Evolutionary conservation across 345 rosid species (phyloP).

Genomic region (Lepidium didymum): DNA sequence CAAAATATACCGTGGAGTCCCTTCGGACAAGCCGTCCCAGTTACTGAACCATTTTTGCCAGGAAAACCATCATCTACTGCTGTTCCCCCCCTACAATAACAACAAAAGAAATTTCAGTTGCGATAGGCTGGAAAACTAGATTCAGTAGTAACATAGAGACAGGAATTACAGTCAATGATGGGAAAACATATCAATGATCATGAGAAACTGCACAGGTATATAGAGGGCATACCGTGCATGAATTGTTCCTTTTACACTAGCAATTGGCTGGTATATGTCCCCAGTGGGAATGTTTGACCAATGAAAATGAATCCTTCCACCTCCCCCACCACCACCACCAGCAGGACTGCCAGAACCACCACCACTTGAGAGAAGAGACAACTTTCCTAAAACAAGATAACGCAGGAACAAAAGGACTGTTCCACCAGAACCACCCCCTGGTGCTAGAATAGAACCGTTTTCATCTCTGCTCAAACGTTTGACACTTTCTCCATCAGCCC

Average conservation of each 20-base stretch:
- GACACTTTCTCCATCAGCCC: conserved; percentile 81
- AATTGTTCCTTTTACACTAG: conserved; percentile 71
- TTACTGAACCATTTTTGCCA: conserved; percentile 82
- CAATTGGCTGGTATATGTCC: conserved; percentile 97
- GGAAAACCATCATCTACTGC: conserved; percentile 43
- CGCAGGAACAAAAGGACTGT: conserved; percentile 73
- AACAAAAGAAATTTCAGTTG: background rate
- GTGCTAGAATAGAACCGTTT: conserved; percentile 38
- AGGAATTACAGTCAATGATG: background rate
- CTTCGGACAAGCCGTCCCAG: conserved; percentile 91
- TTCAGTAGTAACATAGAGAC: background rate
- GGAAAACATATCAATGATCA: background rate
- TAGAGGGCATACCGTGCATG: conserved; percentile 49
- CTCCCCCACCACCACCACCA: conserved; percentile 95
- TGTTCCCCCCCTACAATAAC: conserved; percentile 59
- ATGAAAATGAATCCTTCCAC: conserved; percentile 99
- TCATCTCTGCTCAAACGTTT: conserved; percentile 26
- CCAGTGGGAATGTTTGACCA: conserved; percentile 98
- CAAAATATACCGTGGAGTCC: conserved; percentile 93
- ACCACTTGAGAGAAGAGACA: conserved; percentile 72
- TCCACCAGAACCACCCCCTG: conserved; percentile 99
- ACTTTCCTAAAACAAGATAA: conserved; percentile 46
- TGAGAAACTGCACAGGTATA: background rate
- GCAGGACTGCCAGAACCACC: conserved; percentile 84
- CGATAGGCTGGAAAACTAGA: background rate